Conservation (phyloP, 2,329 filamentous ascomycete genomes). For the Ambrosiella beaveri region DNA sequence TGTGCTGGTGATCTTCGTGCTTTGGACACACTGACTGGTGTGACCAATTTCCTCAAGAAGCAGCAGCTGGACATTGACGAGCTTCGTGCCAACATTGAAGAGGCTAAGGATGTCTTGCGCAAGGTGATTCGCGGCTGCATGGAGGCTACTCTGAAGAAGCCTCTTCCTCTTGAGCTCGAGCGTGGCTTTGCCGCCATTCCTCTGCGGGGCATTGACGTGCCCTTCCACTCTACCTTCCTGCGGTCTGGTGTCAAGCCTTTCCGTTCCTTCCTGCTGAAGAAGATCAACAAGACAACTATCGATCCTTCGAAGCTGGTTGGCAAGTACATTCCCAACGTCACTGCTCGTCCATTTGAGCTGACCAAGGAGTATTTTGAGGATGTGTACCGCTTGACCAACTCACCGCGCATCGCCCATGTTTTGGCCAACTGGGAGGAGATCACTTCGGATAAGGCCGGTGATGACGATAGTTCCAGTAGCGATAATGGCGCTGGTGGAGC, state of each 20-base stretch:
- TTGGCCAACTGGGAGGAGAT: slow-evolving; percentile 78
- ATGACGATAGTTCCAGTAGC: slow-evolving; percentile 14
- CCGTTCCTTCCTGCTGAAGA: slow-evolving; percentile 95
- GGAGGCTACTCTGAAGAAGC: slow-evolving; percentile 75
- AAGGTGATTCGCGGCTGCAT: slow-evolving; percentile 84
- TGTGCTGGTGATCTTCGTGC: slow-evolving; percentile 54
- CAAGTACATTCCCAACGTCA: slow-evolving; percentile 99
- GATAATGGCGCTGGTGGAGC: slow-evolving; percentile 3
- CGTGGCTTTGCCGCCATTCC: slow-evolving; percentile 95
- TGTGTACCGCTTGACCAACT: slow-evolving; percentile 86
- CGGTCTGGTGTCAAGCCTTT: slow-evolving; percentile 98
- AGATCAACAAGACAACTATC: slow-evolving; percentile 98
- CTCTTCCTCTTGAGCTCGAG: slow-evolving; percentile 72
- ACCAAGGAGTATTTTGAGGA: slow-evolving; percentile 99
- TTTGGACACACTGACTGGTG: slow-evolving; percentile 56
- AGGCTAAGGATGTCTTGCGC: slow-evolving; percentile 75
- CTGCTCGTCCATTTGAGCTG: slow-evolving; percentile 82
- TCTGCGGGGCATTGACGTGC: slow-evolving; percentile 91
- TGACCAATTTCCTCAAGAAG: slow-evolving; percentile 88
- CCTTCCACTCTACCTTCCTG: slow-evolving; percentile 97
- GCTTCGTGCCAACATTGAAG: slow-evolving; percentile 76
- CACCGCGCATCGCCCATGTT: slow-evolving; percentile 57
- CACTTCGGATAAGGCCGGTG: slow-evolving; percentile 29
- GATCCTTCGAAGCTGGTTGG: slow-evolving; percentile 92
- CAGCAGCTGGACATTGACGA: slow-evolving; percentile 96